These are phyloP conservation scores for Globisporangium paddicum DNA, from an alignment of 352 stramenopile species.

Conservation along the genomic window DNA sequence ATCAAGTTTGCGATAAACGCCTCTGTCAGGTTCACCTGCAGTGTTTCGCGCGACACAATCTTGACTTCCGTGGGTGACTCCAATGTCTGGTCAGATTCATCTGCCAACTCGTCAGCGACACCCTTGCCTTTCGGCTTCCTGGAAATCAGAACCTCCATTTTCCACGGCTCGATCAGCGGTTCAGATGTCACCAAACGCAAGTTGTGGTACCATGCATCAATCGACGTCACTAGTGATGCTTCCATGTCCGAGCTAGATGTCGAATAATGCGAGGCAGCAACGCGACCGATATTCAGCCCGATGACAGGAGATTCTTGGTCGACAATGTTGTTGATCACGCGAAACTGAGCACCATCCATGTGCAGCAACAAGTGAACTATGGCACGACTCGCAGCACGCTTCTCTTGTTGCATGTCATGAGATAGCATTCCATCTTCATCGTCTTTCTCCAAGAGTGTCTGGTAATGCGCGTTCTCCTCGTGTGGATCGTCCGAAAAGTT, in stretches of 20 bases:
- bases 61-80: slow-evolving; percentile 43
- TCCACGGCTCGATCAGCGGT: slow-evolving; percentile 81
- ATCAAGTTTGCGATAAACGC: slow-evolving; percentile 78
- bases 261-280: slow-evolving; percentile 30
- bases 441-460: slow-evolving; percentile 24
- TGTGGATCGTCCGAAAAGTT: slow-evolving; percentile 25
- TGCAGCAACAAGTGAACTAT: slow-evolving; percentile 21
- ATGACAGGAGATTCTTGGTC: slow-evolving; percentile 76
- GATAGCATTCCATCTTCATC: slow-evolving; percentile 5
- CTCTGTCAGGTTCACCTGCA: slow-evolving; percentile 80
- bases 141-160: slow-evolving; percentile 34
- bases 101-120: neutral
- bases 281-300: slow-evolving; percentile 42
- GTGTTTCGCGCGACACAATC: slow-evolving; percentile 52
- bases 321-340: slow-evolving; percentile 81
- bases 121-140: slow-evolving; percentile 13
- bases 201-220: slow-evolving; percentile 85
- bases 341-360: slow-evolving; percentile 46
- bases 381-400: slow-evolving; percentile 18
- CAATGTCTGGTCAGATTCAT: slow-evolving; percentile 16
- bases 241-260: slow-evolving; percentile 32
- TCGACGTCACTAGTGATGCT: slow-evolving; percentile 27
- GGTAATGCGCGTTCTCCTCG: slow-evolving; percentile 29
- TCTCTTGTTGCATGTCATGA: slow-evolving; percentile 1
- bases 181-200: slow-evolving; percentile 75